A percentile compares a stretch with the other conserved stretches of the same genome.
Conservation (phyloP, 192 early-diverging fungal genomes). For the Linderina pennispora region DNA sequence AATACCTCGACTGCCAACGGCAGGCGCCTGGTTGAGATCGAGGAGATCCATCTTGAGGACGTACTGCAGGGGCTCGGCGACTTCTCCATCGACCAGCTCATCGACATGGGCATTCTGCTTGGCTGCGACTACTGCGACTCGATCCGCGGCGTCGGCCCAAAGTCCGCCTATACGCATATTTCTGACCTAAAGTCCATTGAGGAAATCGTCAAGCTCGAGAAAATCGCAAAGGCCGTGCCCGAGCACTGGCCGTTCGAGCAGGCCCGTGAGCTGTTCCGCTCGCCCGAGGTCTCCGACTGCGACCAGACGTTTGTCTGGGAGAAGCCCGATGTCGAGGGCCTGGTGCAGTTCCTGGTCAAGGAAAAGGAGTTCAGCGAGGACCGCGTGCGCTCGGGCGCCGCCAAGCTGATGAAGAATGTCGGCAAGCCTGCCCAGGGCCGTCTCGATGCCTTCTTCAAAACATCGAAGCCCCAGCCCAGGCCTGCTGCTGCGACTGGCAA, state of each 20-base stretch:
- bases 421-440: constrained; percentile 84
- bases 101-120: constrained; percentile 95
- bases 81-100: constrained; percentile 75
- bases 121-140: constrained; percentile 98
- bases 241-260: constrained; percentile 86
- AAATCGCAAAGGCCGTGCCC: constrained; percentile 71
- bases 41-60: constrained; percentile 78
- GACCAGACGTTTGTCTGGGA: constrained; percentile 60
- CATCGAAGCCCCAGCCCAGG: no score
- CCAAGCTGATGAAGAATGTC: constrained; percentile 72
- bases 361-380: constrained; percentile 98
- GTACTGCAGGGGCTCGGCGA: constrained; percentile 76
- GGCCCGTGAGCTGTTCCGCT: constrained; percentile 81
- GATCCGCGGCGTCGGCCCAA: constrained; percentile 90
- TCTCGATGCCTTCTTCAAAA: constrained; percentile 91
- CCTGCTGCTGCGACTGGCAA: no score
- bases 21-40: constrained; percentile 89
- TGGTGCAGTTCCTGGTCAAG: constrained; percentile 83
- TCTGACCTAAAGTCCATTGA: constrained; percentile 82
- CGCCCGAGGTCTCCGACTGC: constrained; percentile 74
- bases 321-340: constrained; percentile 68
- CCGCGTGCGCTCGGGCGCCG: constrained; percentile 70
- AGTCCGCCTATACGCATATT: constrained; percentile 75
- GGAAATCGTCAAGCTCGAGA: constrained; percentile 70
- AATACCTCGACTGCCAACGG: no score